These are phyloP conservation scores for Ganoderma meredithae DNA, from an alignment of 1,284 basidiomycete genomes.

Conservation along the genomic window DNA sequence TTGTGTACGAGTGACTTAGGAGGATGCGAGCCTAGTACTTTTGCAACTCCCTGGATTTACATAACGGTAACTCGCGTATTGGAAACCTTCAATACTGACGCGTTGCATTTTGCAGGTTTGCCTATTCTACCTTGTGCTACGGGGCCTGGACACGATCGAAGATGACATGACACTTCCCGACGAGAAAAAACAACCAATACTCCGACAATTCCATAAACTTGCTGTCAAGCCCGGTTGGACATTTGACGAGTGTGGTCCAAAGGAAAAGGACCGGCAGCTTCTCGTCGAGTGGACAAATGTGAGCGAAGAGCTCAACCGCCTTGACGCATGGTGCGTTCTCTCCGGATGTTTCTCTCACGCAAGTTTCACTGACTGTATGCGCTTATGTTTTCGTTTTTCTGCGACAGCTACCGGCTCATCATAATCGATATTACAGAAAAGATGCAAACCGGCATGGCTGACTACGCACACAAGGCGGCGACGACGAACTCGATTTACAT, in stretches of 20 bases:
- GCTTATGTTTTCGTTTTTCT: background rate
- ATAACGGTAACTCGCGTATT: background rate
- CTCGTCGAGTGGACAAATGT: slow-evolving; percentile 89
- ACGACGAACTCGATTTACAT: slow-evolving; percentile 75
- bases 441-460: slow-evolving; percentile 97
- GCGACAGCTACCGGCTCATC: slow-evolving; percentile 75
- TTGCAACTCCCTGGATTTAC: background rate
- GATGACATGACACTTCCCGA: slow-evolving; percentile 98
- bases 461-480: slow-evolving; percentile 87
- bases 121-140: slow-evolving; percentile 94
- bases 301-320: slow-evolving; percentile 81
- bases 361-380: slow-evolving; percentile 5
- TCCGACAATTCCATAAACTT: slow-evolving; percentile 86
- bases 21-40: background rate
- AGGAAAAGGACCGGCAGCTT: slow-evolving; percentile 91
- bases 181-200: slow-evolving; percentile 85
- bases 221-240: slow-evolving; percentile 90
- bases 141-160: slow-evolving; percentile 95
- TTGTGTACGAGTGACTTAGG: background rate
- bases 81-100: background rate
- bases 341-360: slow-evolving; percentile 3
- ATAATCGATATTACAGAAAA: slow-evolving; percentile 86
- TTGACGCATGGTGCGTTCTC: slow-evolving; percentile 68
- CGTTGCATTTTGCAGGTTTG: slow-evolving; percentile 69
- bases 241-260: slow-evolving; percentile 83